Conservation (phyloP, 768 basidiomycete species). For the Tylopilus sp. region DNA sequence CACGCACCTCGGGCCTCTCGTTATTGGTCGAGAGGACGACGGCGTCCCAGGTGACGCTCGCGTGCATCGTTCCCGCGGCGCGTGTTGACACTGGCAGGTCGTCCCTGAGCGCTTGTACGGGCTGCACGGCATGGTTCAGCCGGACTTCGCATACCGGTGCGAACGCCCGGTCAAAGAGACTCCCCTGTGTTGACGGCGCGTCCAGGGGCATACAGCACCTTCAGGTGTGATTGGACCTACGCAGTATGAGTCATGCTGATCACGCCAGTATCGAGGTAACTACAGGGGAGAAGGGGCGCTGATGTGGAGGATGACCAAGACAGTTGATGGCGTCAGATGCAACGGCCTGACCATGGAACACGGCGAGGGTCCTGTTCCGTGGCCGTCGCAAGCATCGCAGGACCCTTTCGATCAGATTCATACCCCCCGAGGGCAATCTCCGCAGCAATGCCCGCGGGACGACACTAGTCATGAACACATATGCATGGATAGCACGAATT, state of each 20-base stretch:
- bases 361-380: too few relatives aligned
- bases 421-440: background rate
- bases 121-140: slow-evolving; percentile 26
- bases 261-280: too few relatives aligned
- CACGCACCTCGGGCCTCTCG: slow-evolving; percentile 21
- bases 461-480: background rate
- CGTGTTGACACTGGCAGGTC: slow-evolving; percentile 19
- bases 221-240: slow-evolving; percentile 33
- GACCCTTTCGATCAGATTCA: too few relatives aligned
- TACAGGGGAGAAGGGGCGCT: too few relatives aligned
- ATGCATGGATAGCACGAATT: slow-evolving; percentile 12
- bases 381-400: too few relatives aligned
- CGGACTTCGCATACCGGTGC: slow-evolving; percentile 33
- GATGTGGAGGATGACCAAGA: slow-evolving; percentile 3
- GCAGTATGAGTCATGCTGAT: too few relatives aligned
- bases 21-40: slow-evolving; percentile 32
- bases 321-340: background rate
- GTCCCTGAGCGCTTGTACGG: slow-evolving; percentile 28
- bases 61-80: slow-evolving; percentile 13
- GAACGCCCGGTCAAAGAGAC: slow-evolving; percentile 31
- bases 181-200: slow-evolving; percentile 13
- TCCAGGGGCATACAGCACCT: slow-evolving; percentile 23
- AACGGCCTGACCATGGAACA: too few relatives aligned
- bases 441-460: background rate
- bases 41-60: slow-evolving; percentile 33